phyloP scores from a whole-genome alignment of 1,139 yeast species.

The Blastobotrys aristatus region DNA sequence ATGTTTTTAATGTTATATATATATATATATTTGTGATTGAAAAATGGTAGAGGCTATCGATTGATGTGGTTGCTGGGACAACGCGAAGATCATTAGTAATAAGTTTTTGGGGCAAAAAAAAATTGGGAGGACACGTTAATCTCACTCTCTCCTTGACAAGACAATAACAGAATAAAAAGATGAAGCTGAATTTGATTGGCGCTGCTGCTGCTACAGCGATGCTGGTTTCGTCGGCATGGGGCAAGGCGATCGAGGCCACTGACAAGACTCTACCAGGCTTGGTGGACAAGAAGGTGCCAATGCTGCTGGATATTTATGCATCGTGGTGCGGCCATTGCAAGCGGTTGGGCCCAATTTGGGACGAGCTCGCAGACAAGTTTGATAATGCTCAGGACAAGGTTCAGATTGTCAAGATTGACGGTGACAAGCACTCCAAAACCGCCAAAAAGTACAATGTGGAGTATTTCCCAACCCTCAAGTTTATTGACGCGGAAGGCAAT shows the following conservation, averaged over 20 bases:
- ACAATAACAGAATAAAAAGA: not conserved
- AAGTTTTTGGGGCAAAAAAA: too few species aligned
- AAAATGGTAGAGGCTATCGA: too few species aligned
- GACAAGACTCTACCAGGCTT: slow-evolving; percentile 53
- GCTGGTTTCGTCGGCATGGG: not conserved
- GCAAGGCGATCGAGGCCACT: slow-evolving; percentile 39
- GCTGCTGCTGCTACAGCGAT: not conserved
- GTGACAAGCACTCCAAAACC: slow-evolving; percentile 55
- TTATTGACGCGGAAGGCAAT: slow-evolving; percentile 42
- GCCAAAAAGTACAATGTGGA: slow-evolving; percentile 51
- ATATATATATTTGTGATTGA: too few species aligned
- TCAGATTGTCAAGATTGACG: slow-evolving; percentile 52
- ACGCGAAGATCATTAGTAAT: too few species aligned
- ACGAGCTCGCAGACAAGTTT: slow-evolving; percentile 53
- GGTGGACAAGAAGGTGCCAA: slow-evolving; percentile 51
- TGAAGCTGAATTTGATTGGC: not conserved
- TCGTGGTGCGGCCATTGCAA: slow-evolving; percentile 84
- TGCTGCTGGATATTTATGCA: slow-evolving; percentile 71
- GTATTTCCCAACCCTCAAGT: slow-evolving; percentile 62
- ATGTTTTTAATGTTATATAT: too few species aligned
- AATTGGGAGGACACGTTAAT: too few species aligned
- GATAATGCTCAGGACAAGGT: slow-evolving; percentile 43
- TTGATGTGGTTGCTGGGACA: too few species aligned
- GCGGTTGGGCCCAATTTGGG: slow-evolving; percentile 59
- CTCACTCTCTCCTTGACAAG: too few species aligned